Evolutionary conservation across 192 early-diverging fungal species (phyloP), one percentile per base, ranked within the genome.

Genomic region (Backusella westeae): DNA sequence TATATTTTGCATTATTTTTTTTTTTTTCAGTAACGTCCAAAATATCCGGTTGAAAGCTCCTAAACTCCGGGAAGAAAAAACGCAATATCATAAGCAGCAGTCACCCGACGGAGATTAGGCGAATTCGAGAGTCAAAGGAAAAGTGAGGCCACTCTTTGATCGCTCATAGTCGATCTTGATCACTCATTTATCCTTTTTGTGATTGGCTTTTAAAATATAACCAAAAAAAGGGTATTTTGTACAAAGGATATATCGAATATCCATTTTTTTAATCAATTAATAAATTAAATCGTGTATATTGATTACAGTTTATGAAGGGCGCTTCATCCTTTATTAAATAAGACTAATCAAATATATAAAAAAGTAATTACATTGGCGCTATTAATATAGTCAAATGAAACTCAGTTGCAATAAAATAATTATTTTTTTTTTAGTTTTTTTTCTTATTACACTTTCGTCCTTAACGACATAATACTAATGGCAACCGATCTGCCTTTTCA

Each of bases 401-500:
- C 46, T 49, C 46, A 17, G 46, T n/a, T 6, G 32, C 32, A 32
- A 49, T 49, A 49, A 49, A 17, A 34, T 41, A 26, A 26, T 23
- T 39, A 26, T 29, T 71, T 42, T 23, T 41, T 23, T 8, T 46
- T 41, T 41, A 41, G 32, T 0, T 3, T 32, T 44, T 71, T 36
- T 5, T 29, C 12, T 29, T 63, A 44, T 44, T 6, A 4, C 42
- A 12, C 4, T 44, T 44, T 39, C 8, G n/a, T 53, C 23, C 23
- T 71, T 41, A 1, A 41, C 3, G 35, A 41, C 36, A 39, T 3
- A 34, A 39, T 39, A 14, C 35, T 17, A 9, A 72, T 72, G 70
- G 39, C 70, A 29, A 44, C 44, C 5, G 70, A 72, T 46, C 42
- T 72, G 41, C 70, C 70, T 9, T 44, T 72, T 32, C 44, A 72